Evolutionary conservation across 2,329 filamentous ascomycete species (phyloP), one percentile per base, ranked within the genome.

Genomic region (Fusarium algeriense): DNA sequence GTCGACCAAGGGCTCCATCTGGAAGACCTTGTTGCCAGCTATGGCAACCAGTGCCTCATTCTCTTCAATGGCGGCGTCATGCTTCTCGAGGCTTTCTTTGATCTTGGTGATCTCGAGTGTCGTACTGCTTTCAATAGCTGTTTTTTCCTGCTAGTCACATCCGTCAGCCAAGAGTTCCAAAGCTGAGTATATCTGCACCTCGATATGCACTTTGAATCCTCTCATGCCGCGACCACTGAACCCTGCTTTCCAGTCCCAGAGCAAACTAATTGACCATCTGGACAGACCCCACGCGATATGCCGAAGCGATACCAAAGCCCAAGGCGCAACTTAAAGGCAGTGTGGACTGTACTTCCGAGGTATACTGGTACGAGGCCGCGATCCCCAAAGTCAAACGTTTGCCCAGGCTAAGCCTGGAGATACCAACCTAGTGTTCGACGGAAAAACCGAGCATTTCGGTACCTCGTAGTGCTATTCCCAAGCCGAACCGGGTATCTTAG

Each of bases 181-280:
- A 55, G 60, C 70, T 71, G 68, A 73, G 71, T 73, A 73, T 71
- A 56, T 73, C 70, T 69, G 64, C 61, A 61, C 59, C 67, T 71
- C 20, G 55, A 46, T 61, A 43, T 69, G 53, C 61, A 72, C 64
- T 72, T 13, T 69, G 49, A 12, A 20, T 20, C 11, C 59, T 53
- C 41, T 60, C 1, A 1, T 17, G 38, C 53, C 49, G 6, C 63
- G 12, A 40, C 54, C 38, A 58, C 69, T 69, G 67, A 67, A 30
- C 67, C 58, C 58, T 45, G 63, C 46, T 15, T 57, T 60, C 70
- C 67, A 70, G 52, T 54, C 26, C 60, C 63, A 64, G 63, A 60
- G 57, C 60, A 65, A 62, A 46, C 17, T 6, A 63, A 53, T 59
- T 69, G 64, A 60, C 50, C 41, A 37, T 63, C 60, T 70, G 60